Base-by-base conservation (phyloP, 1,139 yeast genomes). In the Saccharomyces uvarum region DNA sequence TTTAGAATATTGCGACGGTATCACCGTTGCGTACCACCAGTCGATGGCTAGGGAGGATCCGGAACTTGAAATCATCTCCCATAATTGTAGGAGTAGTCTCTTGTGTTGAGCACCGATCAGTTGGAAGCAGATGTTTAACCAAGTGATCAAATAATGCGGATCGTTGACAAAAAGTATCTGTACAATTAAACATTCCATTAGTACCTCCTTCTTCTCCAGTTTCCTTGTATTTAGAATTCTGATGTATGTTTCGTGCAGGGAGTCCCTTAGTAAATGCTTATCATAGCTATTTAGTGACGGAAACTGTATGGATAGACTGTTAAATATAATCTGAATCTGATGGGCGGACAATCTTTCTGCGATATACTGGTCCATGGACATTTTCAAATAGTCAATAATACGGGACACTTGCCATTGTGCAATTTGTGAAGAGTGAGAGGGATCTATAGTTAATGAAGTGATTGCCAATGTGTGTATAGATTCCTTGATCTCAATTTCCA, bases 381-480 rank as follows among this genome's bases (percentile, higher is more conserved):
- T 28, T 4, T 53, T 44, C 7, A 63, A 32, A 41, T 65, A 66
- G 4, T 52, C 48, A 13, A 49, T 28, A 7, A 60, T 54, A 46
- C 61, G 54, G 5, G 51, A 38, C 5, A 54, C 44, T 50, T 64
- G 64, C 70, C 70, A 68, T 8, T 38, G 44, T 16, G 44, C 44
- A 16, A 38, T 13, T 24, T 38, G 44, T 4, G 21, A 38, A 13
- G 44, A 38, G 2, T 38, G 13, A 9, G 24, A 16, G 24, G 44
- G 24, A 9, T 38, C 21, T 11, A 51, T 48, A n/a, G 53, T 27
- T 9, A 65, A 26, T 2, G 54, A 32, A 47, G 58, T 64, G 4
- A 64, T 28, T 3, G 65, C 52, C 2, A 68, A 49, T 1, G 64
- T 54, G 51, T 66, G 68, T 9, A 62, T 58, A 4, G 61, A 53